Evolutionary conservation across 495 filamentous ascomycete genomes (phyloP), one percentile per base, ranked within the genome.

Genomic region (Daldinia vernicosa): DNA sequence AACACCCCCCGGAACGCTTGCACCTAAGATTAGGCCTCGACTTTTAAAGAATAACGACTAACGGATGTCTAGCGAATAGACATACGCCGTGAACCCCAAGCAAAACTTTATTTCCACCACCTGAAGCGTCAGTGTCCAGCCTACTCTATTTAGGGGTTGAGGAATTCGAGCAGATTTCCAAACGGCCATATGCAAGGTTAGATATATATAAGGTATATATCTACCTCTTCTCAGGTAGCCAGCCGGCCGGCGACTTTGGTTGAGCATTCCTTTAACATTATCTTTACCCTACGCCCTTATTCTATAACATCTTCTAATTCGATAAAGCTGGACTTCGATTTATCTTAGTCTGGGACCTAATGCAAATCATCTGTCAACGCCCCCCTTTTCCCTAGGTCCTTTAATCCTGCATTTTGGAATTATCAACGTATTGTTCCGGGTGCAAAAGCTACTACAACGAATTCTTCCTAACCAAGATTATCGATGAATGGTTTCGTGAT

Each of bases 11-110:
- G 15, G 54, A 24, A 27, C 37, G 45, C 45, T 66, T 45, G 52
- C 45, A 50, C 63, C 55, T 22, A 32, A 60, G 43, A 40, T 60
- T 45, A 60, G 55, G 54, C 43, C 32, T 66, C 55, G 43, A 66
- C 33, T 37, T 28, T n/a, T 30, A 52, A 59, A 52, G 17, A 24
- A 27, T 15, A 33, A 66, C 26, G 45, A 60, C 55, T 45, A 30
- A 40, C n/a, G n/a, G n/a, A n/a, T 43, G 30, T 27, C 54, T 56
- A 17, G 43, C 37, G 50, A 52, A 53, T 33, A 53, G 32, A 45
- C 22, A 53, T 24, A 24, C 27, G 19, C 54, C 33, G 35, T 7
- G 24, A 37, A 47, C 12, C 11, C 11, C 12, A 59, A 15, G 19
- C 19, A 14, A 19, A 5, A 24, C 54, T 39, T 60, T 39, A n/a